Base-by-base conservation (phyloP, 2,329 filamentous ascomycete species). In the Fusarium lateritium region DNA sequence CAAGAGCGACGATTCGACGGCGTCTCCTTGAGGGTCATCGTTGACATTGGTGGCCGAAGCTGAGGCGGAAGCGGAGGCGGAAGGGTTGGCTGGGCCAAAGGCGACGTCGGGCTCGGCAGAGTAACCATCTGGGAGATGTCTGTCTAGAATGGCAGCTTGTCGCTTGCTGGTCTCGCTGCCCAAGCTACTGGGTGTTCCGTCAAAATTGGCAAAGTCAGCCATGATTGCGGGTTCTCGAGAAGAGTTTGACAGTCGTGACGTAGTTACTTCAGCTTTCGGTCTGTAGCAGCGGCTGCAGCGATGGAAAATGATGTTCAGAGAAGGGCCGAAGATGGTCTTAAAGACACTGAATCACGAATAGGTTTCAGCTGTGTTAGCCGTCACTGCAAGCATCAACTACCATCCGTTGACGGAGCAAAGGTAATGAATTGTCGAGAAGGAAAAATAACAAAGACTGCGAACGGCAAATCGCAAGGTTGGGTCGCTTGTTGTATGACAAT, bases 1-100 rank as follows among this genome's bases (percentile, higher is more conserved):
- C 61, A 84, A 88, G 54, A 94, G 81, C 0, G 92, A 94, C 3
- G 91, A 93, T 56, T 81, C 78, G 34, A 79, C 64, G n/a, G 69
- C 63, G 62, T 91, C 87, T 44, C 79, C 77, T 24, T 71, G 69
- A 36, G 68, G 55, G 52, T 59, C 53, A 13, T 65, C 62, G 13
- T 66, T 67, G 44, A 60, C 40, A 26, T 56, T 66, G 36, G 68
- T 49, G 15, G 64, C 62, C 19, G 73, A 67, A 24, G 67, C 57
- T 7, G 68, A 61, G 11, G 70, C 60, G 24, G 58, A 62, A 13
- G 42, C 47, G 26, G 60, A 62, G 15, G 56, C 42, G 13, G 47
- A 60, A 28, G 72, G 34, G 10, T 55, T 69, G 31, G 58, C 64
- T 53, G 71, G 46, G 46, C 62, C 39, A 46, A 73, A 62, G 15